Conservation (phyloP, 371 early-diverging fungal genomes). For the Cladochytrium tenue region DNA sequence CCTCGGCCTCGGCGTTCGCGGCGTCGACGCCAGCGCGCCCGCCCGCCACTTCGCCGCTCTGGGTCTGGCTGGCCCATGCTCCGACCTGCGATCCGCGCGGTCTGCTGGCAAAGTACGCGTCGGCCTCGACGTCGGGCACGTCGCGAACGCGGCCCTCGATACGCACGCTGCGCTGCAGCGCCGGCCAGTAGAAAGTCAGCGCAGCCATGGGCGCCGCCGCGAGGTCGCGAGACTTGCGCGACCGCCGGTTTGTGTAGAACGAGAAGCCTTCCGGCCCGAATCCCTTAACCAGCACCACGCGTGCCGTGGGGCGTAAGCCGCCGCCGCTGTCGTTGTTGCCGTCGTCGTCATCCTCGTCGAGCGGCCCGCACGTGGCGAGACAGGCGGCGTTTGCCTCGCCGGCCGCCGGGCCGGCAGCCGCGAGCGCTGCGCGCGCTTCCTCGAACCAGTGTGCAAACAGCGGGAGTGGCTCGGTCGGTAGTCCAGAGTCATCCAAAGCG, state of each 20-base stretch:
- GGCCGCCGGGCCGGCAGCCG: slow-evolving; percentile 24
- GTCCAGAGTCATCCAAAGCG: neutral
- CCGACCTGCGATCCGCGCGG: slow-evolving; percentile 45
- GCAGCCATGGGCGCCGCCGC: slow-evolving; percentile 39
- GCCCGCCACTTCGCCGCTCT: slow-evolving; percentile 26
- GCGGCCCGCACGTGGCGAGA: slow-evolving; percentile 29
- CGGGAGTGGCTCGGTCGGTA: slow-evolving; percentile 23
- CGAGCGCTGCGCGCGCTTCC: slow-evolving; percentile 21
- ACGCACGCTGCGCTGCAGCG: slow-evolving; percentile 36
- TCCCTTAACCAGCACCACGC: slow-evolving; percentile 54
- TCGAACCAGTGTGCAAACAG: slow-evolving; percentile 45
- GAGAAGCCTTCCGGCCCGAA: slow-evolving; percentile 25
- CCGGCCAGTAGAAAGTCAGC: slow-evolving; percentile 40
- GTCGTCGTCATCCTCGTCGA: neutral
- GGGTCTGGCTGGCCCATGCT: slow-evolving; percentile 43
- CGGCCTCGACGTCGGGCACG: slow-evolving; percentile 30
- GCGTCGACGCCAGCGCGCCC: slow-evolving; percentile 32
- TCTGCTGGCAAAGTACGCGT: slow-evolving; percentile 45
- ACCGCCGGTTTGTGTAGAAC: slow-evolving; percentile 54
- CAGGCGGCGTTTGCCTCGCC: slow-evolving; percentile 50
- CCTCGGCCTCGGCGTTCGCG: slow-evolving; percentile 15
- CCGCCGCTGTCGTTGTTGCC: slow-evolving; percentile 8
- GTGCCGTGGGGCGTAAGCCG: slow-evolving; percentile 28
- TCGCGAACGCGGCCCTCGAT: slow-evolving; percentile 42
- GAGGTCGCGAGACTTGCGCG: slow-evolving; percentile 46